Conservation (phyloP, 2,329 filamentous ascomycete species). For the Cordyceps sp. region DNA sequence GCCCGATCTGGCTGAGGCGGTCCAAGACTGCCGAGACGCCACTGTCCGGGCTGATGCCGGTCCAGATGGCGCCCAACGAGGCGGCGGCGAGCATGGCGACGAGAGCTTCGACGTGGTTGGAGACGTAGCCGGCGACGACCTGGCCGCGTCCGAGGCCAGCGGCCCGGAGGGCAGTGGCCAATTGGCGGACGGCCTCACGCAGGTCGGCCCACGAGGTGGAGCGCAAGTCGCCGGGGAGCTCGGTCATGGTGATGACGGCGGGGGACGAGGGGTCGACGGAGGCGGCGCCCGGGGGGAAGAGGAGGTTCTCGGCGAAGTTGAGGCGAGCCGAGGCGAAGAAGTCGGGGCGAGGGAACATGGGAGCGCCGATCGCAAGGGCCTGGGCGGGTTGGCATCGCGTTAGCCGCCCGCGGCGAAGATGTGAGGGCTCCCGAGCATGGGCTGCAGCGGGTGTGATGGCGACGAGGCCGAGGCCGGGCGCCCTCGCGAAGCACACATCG, state of each 20-base stretch:
- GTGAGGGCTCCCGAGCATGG: no score
- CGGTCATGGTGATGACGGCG: constrained; percentile 70
- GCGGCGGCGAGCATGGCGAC: constrained; percentile 77
- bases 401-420: not conserved
- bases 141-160: constrained; percentile 41
- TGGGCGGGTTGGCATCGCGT: no score
- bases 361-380: constrained; percentile 49
- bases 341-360: constrained; percentile 72
- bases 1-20: constrained; percentile 69
- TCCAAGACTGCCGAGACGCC: constrained; percentile 85
- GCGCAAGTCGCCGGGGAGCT: constrained; percentile 42
- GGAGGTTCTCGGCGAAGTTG: constrained; percentile 91
- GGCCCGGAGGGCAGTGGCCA: constrained; percentile 52
- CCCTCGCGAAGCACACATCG: not conserved
- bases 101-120: constrained; percentile 76
- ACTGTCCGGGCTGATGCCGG: constrained; percentile 80
- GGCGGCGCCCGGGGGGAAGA: constrained; percentile 46
- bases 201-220: constrained; percentile 60
- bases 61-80: constrained; percentile 79
- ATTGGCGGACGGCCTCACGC: constrained; percentile 59
- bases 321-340: constrained; percentile 69
- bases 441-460: not conserved
- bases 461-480: not conserved
- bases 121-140: constrained; percentile 59
- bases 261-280: constrained; percentile 34